phyloP scores from a whole-genome alignment of 2,329 filamentous ascomycete species.

The Fusarium pseudocircinatum region DNA sequence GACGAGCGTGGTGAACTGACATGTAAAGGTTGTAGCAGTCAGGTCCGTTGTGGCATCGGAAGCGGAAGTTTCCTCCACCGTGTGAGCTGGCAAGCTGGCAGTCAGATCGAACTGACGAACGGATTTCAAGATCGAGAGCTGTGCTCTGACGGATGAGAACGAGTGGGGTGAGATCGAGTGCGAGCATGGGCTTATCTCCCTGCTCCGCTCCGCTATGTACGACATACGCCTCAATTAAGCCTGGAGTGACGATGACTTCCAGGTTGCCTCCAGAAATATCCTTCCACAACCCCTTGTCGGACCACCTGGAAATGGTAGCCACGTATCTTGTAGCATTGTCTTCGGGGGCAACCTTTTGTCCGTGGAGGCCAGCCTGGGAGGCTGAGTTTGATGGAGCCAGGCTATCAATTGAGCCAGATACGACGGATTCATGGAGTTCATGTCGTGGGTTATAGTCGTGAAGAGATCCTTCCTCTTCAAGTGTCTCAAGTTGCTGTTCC shows the following conservation, averaged over 20 bases:
- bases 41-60: slow-evolving; percentile 78
- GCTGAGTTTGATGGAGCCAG: slow-evolving; percentile 83
- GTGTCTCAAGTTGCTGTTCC: slow-evolving; percentile 50
- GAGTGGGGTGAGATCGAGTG: slow-evolving; percentile 88
- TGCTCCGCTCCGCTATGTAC: slow-evolving; percentile 49
- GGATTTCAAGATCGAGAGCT: slow-evolving; percentile 91
- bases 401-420: slow-evolving; percentile 65
- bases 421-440: slow-evolving; percentile 50
- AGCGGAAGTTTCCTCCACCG: slow-evolving; percentile 82
- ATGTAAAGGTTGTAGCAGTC: slow-evolving; percentile 87
- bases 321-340: slow-evolving; percentile 59
- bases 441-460: slow-evolving; percentile 32
- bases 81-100: slow-evolving; percentile 73
- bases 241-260: slow-evolving; percentile 65
- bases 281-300: slow-evolving; percentile 69
- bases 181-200: slow-evolving; percentile 63
- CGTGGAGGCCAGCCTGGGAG: slow-evolving; percentile 74
- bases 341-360: slow-evolving; percentile 51
- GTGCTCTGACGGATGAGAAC: slow-evolving; percentile 92
- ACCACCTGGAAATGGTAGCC: slow-evolving; percentile 70
- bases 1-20: slow-evolving; percentile 86
- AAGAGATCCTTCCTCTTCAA: slow-evolving; percentile 19
- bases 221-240: slow-evolving; percentile 67
- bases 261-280: slow-evolving; percentile 63
- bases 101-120: slow-evolving; percentile 80